A percentile compares a stretch with the other conserved stretches of the same genome.
These are phyloP conservation scores for Sugiyamaella boreocaroliniensis DNA, from an alignment of 805 yeast genomes.

Conservation along the genomic window DNA sequence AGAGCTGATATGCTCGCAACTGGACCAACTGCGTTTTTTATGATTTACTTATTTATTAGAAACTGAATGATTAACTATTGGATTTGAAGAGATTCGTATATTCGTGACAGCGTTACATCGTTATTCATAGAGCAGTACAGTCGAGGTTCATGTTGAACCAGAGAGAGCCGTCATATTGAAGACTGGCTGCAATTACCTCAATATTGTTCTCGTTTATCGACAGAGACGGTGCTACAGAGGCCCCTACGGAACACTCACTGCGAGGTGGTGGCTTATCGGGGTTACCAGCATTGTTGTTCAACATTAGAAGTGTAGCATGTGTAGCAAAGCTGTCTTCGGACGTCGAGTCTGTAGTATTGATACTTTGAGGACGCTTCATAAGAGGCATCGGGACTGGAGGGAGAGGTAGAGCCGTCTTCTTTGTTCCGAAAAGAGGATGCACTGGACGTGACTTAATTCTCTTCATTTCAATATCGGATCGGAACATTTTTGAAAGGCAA, in stretches of 20 bases:
- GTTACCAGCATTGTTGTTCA: neutral
- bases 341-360: neutral
- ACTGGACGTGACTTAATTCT: neutral
- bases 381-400: neutral
- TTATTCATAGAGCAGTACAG: neutral
- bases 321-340: neutral
- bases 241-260: too few species aligned
- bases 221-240: neutral
- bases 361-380: neutral
- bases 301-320: neutral
- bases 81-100: neutral
- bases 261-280: too few species aligned
- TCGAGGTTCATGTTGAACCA: constrained; percentile 1
- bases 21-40: too few species aligned
- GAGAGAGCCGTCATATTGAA: neutral
- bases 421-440: neutral
- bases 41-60: neutral
- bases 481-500: constrained; percentile 7
- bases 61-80: neutral
- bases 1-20: neutral
- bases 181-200: neutral
- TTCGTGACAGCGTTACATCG: neutral
- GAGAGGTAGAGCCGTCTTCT: neutral
- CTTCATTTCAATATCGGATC: constrained; percentile 12
- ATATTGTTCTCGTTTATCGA: neutral